Base-by-base conservation (phyloP, 768 basidiomycete species). In the Hypsizygus marmoreus region DNA sequence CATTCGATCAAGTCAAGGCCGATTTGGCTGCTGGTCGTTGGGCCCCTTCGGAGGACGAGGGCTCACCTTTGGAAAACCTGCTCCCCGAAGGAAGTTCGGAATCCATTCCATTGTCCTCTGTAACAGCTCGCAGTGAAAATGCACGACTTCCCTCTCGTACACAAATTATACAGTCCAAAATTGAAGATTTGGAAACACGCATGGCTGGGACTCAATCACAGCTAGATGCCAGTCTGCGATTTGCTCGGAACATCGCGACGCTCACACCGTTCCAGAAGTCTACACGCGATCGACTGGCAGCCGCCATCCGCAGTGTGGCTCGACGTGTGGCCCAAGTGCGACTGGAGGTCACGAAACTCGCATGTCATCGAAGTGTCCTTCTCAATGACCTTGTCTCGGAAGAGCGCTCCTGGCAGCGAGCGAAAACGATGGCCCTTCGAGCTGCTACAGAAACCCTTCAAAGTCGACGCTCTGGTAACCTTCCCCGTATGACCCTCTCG, bases 241-340 rank as follows among this genome's bases (percentile, higher is more conserved):
- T 86, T 32, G 80, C 87, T 16, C 84, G 88, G 31, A 95, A 95
- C 57, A 75, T 97, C 16, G 85, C 85, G 2, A 80, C 88, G 32
- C 74, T 97, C 29, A 87, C 91, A 12, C 95, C 97, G 3, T 95
- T 98, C 64, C 90, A 86, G 58, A 81, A 81, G 37, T 73, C 84
- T 7, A 94, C 94, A 3, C 81, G 94, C 36, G 88, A 91, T 50
- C 79, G 84, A 34, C 75, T 99, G 20, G 68, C 79, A 17, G 55
- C 67, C 17, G 74, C 82, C 2, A 70, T 94, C 13, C 81, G 83
- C 54, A 69, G 66, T 13, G 70, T 86, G 10, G 80, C 86, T 6
- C 84, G 79, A 58, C 76, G 79, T 30, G 68, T 98, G 38, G 79
- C 77, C 56, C 73, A 76, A 50, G 68, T 82, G 37, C 81, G 91